Evolutionary conservation across 2,329 filamentous ascomycete species (phyloP), one percentile per base, ranked within the genome.

Genomic region (Pseudogymnoascus sp.): DNA sequence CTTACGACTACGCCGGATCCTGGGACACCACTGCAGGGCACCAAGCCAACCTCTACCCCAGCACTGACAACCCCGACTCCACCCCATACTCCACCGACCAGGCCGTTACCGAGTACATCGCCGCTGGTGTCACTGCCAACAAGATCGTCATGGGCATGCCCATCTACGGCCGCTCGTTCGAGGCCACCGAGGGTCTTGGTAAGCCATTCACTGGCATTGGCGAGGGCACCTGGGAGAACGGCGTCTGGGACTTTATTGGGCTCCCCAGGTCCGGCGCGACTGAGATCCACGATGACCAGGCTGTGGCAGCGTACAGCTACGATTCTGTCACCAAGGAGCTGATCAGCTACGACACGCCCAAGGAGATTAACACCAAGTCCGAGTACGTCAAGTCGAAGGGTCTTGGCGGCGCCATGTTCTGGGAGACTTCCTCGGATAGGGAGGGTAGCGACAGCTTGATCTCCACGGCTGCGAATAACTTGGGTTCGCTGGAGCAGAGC

Each of bases 91-190:
- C 81, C 70, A 87, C 86, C 2, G 78, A 87, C 33, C 74, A 77
- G 16, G 88, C 89, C 2, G 75, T 95, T 43, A 71, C 78, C 3
- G 84, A 81, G 60, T 95, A 95, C 74, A 74, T 86, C 33, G 72
- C 76, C 0, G 80, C 81, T 3, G 86, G 86, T 6, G 82, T 94
- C 0, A 76, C 83, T 0, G 69, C 83, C 0, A 70, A 73, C 60
- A 93, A 93, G 72, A 82, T 95, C 61, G 81, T 90, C 1, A 77
- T 94, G 4, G 90, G 90, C 2, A 87, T 94, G 81, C 90, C 91
- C 0, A 77, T 95, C 6, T 94, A 94, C 70, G 90, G 90, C 1
- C 86, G 88, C 20, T 78, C 86, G 0, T 94, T 93, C 69, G 74
- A 79, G 57, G 73, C 78, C 36, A 88, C 90, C 0, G 73, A 77